phyloP scores from a whole-genome alignment of 805 yeast species.

The Pichia occidentalis region DNA sequence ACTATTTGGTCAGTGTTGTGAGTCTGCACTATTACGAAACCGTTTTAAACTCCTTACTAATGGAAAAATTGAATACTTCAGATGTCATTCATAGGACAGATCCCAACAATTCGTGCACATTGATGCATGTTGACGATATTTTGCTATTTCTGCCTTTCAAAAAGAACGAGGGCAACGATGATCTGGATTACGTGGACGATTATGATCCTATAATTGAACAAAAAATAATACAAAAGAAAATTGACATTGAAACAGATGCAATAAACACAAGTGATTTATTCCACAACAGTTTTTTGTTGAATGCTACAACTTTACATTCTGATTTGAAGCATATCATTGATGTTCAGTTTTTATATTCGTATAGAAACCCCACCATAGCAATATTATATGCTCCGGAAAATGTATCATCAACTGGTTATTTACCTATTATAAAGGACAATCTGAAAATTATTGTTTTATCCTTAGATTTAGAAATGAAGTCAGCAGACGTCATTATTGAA shows the following conservation, averaged over 20 bases:
- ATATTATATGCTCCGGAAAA: constrained; percentile 29
- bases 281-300: constrained; percentile 52
- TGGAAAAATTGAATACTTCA: constrained; percentile 32
- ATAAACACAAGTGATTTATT: constrained; percentile 32
- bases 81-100: constrained; percentile 50
- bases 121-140: constrained; percentile 57
- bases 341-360: constrained; percentile 63
- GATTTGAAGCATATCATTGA: constrained; percentile 60
- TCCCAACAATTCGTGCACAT: constrained; percentile 50
- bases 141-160: constrained; percentile 67
- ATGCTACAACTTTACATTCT: constrained; percentile 49
- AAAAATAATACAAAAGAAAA: constrained; percentile 3
- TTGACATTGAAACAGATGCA: constrained; percentile 10
- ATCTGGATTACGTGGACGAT: constrained; percentile 26
- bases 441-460: constrained; percentile 57
- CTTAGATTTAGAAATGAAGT: constrained; percentile 49
- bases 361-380: constrained; percentile 69
- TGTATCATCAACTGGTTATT: constrained; percentile 71
- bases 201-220: constrained; percentile 15
- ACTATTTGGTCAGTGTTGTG: constrained; percentile 55
- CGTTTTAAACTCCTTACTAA: constrained; percentile 45
- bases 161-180: constrained; percentile 37
- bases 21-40: constrained; percentile 86
- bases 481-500: constrained; percentile 62
- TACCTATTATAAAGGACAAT: constrained; percentile 56